Conservation (phyloP, 148 eudicot species). For the Cornus controversa region DNA sequence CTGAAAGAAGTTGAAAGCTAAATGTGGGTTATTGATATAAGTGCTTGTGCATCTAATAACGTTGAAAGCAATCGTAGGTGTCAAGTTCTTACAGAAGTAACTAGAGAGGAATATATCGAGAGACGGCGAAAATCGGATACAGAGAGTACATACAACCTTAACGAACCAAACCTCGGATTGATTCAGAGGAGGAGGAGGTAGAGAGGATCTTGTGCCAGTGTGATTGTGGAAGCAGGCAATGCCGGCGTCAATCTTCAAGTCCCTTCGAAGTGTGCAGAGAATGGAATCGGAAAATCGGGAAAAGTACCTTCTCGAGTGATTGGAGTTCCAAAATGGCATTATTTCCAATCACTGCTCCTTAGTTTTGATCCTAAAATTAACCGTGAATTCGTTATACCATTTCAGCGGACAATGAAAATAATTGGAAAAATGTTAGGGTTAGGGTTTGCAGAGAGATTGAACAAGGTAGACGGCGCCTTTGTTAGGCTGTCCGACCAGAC, state of each 20-base stretch:
- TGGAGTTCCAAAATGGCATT: constrained; percentile 30
- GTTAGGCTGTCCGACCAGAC: not conserved
- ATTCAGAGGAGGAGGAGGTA: constrained; percentile 5
- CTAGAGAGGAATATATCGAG: constrained; percentile 32
- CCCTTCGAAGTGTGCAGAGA: constrained; percentile 11
- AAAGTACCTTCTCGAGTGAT: constrained; percentile 5
- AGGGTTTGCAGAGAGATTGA: not conserved
- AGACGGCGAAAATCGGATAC: constrained; percentile 32
- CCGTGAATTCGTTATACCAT: constrained; percentile 9
- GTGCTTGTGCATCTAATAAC: constrained; percentile 38
- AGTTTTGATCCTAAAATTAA: not conserved
- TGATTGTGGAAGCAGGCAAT: constrained; percentile 26
- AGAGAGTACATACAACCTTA: constrained; percentile 68
- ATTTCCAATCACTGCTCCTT: constrained; percentile 15
- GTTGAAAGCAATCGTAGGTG: constrained; percentile 50
- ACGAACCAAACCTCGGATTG: constrained; percentile 50
- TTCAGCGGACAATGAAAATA: not conserved
- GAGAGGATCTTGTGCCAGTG: constrained; percentile 15
- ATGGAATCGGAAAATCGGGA: not conserved
- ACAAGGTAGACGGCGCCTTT: not conserved
- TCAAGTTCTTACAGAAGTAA: constrained; percentile 49
- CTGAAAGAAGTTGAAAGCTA: constrained; percentile 66
- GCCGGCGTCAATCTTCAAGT: constrained; percentile 19
- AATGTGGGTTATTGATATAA: constrained; percentile 28
- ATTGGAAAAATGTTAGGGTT: not conserved